A percentile compares a stretch with the other conserved stretches of the same genome.
Conservation (phyloP, 805 yeast species). For the Candida pini region DNA sequence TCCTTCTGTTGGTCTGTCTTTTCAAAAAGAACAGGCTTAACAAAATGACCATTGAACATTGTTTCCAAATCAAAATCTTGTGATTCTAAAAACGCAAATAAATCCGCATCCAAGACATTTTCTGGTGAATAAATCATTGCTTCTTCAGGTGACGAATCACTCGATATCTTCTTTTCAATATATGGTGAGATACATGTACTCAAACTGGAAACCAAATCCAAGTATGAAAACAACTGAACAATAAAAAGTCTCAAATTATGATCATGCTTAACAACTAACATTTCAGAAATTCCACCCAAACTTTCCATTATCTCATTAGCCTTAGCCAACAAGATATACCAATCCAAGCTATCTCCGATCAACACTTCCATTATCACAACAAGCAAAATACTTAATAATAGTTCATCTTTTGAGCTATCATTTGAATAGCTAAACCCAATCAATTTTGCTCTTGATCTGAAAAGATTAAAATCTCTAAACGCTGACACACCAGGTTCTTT, state of each 20-base stretch:
- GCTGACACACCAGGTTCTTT: slow-evolving; percentile 6
- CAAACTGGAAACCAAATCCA: slow-evolving; percentile 25
- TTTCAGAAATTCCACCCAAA: slow-evolving; percentile 21
- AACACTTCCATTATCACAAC: slow-evolving; percentile 23
- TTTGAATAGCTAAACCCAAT: slow-evolving; percentile 1
- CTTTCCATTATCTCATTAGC: slow-evolving; percentile 19
- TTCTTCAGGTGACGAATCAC: not conserved
- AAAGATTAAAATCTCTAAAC: slow-evolving; percentile 11
- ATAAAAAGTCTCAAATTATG: slow-evolving; percentile 18
- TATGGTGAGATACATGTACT: slow-evolving; percentile 25
- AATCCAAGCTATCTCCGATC: slow-evolving; percentile 24
- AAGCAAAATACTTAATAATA: slow-evolving; percentile 18
- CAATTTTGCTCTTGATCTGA: slow-evolving; percentile 13
- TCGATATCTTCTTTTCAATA: slow-evolving; percentile 11
- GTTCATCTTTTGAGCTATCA: slow-evolving; percentile 6
- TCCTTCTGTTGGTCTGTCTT: too few relatives aligned
- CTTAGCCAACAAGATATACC: slow-evolving; percentile 22
- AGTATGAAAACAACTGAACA: slow-evolving; percentile 26
- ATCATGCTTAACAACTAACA: slow-evolving; percentile 4
- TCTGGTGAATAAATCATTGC: slow-evolving; percentile 6
- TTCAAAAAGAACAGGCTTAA: slow-evolving; percentile 6
- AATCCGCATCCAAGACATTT: slow-evolving; percentile 1
- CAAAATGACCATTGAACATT: slow-evolving; percentile 5
- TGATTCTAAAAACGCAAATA: slow-evolving; percentile 3
- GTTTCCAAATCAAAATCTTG: slow-evolving; percentile 6